phyloP scores from a whole-genome alignment of 192 early-diverging fungal species.

The Paraglomus brasilianum region DNA sequence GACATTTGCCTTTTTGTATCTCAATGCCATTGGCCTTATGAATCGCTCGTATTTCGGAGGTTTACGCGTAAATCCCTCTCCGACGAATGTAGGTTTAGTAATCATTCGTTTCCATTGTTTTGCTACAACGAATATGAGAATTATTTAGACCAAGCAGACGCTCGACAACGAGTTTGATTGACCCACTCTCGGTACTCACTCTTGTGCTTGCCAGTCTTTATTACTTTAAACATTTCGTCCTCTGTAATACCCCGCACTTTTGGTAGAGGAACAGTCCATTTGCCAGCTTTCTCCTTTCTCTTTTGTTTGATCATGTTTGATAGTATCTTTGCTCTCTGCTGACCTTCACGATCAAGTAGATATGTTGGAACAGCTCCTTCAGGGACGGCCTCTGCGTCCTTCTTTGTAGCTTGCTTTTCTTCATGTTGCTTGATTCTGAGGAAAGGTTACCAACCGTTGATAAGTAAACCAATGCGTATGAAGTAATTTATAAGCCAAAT shows the following conservation, averaged over 20 bases:
- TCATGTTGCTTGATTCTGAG: constrained; percentile 94
- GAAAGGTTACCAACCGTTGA: background rate
- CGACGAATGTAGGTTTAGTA: constrained; percentile 99
- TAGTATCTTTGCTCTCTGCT: constrained; percentile 94
- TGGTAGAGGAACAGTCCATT: constrained; percentile 95
- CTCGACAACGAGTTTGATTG: no score
- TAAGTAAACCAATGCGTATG: background rate
- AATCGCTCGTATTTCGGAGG: constrained; percentile 99
- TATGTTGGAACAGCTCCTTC: constrained; percentile 98
- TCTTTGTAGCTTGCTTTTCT: constrained; percentile 94
- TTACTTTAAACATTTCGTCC: constrained; percentile 98
- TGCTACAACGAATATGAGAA: constrained; percentile 34
- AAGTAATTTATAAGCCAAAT: background rate
- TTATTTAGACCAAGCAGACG: background rate
- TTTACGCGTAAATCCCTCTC: constrained; percentile 98
- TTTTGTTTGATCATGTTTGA: constrained; percentile 99
- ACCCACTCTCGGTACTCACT: constrained; percentile 31
- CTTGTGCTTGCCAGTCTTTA: constrained; percentile 92
- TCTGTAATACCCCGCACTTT: constrained; percentile 99
- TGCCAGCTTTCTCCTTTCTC: constrained; percentile 99
- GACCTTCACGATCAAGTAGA: constrained; percentile 96
- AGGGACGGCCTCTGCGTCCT: constrained; percentile 84
- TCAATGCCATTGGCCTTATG: constrained; percentile 94
- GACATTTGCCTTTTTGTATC: constrained; percentile 98
- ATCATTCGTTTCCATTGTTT: constrained; percentile 99